These are phyloP conservation scores for Nigrospora oryzae DNA, from an alignment of 2,329 filamentous ascomycete species.

Conservation along the genomic window DNA sequence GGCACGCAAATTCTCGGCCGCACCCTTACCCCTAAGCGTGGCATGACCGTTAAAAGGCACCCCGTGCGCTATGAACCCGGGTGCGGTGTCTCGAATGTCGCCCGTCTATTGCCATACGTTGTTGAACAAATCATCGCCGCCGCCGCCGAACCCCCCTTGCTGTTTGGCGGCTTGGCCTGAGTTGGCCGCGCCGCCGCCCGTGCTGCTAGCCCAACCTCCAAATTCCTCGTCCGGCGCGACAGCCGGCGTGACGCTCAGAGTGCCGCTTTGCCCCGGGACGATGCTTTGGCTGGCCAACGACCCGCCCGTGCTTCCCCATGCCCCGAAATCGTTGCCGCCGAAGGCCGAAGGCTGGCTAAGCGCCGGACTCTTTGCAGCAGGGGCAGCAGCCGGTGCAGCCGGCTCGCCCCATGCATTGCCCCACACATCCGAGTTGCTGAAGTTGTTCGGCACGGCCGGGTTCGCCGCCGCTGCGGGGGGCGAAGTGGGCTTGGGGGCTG, in stretches of 20 bases:
- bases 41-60: too few species aligned
- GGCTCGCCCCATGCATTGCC: conserved; percentile 79
- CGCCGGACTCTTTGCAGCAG: conserved; percentile 55
- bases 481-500: conserved; percentile 33
- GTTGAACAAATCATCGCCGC: conserved; percentile 74
- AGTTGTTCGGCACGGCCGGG: conserved; percentile 16
- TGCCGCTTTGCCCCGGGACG: conserved; percentile 54
- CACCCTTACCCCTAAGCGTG: too few species aligned
- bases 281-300: conserved; percentile 52
- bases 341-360: conserved; percentile 26
- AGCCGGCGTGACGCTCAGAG: conserved; percentile 56
- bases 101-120: conserved; percentile 78
- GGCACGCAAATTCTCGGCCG: too few species aligned
- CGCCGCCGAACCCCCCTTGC: conserved; percentile 49
- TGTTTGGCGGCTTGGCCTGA: conserved; percentile 41
- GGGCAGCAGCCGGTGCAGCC: conserved; percentile 34
- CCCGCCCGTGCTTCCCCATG: conserved; percentile 41
- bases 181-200: conserved; percentile 29
- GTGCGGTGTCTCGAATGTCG: too few species aligned
- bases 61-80: too few species aligned
- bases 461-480: conserved; percentile 27
- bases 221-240: conserved; percentile 91
- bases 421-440: conserved; percentile 65
- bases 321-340: conserved; percentile 49
- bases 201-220: conserved; percentile 82